Percentiles rank a stretch among this genome's conserved stretches.
These are phyloP conservation scores for Chrysosporium keratinophilum DNA, from an alignment of 2,329 filamentous ascomycete genomes.

Conservation along the genomic window DNA sequence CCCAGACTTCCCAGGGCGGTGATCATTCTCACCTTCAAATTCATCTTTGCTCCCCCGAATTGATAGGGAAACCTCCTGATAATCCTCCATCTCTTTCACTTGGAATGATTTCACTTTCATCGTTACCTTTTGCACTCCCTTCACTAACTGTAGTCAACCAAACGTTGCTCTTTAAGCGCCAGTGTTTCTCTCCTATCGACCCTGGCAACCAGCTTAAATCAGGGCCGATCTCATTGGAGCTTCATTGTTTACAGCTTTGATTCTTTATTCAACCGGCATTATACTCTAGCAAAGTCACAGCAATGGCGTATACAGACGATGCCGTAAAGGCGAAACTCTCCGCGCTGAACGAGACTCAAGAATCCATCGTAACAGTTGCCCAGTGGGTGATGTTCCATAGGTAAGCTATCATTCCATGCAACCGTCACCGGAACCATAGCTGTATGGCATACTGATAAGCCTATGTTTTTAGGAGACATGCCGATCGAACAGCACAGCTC, in stretches of 20 bases:
- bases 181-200: background rate
- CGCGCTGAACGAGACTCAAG: constrained; percentile 90
- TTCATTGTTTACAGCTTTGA: background rate
- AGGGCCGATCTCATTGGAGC: background rate
- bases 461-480: constrained; percentile 58
- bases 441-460: background rate
- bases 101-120: background rate
- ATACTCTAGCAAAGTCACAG: constrained; percentile 14
- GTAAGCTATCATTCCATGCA: constrained; percentile 41
- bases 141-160: background rate
- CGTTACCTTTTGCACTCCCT: background rate
- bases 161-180: background rate
- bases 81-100: background rate
- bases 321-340: constrained; percentile 90
- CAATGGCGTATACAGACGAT: constrained; percentile 93
- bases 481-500: constrained; percentile 79
- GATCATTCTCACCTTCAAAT: background rate
- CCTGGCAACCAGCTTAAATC: background rate
- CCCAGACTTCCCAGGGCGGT: background rate
- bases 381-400: constrained; percentile 99
- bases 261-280: background rate
- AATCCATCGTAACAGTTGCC: constrained; percentile 89
- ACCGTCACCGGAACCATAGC: background rate
- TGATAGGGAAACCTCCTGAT: background rate
- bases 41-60: background rate